phyloP scores from a whole-genome alignment of 2,329 filamentous ascomycete species.

The Colletotrichum sp. region DNA sequence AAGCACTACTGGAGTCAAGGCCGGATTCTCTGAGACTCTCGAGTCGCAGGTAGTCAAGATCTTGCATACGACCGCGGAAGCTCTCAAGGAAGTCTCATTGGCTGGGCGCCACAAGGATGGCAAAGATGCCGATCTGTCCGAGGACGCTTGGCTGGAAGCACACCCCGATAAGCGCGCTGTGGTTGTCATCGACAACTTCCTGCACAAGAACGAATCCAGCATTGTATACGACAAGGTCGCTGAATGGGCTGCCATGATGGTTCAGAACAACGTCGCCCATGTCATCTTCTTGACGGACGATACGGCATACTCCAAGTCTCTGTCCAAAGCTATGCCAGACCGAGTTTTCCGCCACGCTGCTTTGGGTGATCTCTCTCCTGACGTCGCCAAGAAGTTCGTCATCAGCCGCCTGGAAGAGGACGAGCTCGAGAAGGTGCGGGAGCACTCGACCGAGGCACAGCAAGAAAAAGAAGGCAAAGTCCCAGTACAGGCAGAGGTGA shows the following conservation, averaged over 20 bases:
- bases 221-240: constrained; percentile 81
- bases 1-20: constrained; percentile 91
- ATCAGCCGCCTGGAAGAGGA: constrained; percentile 74
- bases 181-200: constrained; percentile 89
- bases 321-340: constrained; percentile 87
- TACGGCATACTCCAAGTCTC: constrained; percentile 83
- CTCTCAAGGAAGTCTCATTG: constrained; percentile 79
- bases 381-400: constrained; percentile 90
- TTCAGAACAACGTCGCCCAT: constrained; percentile 88
- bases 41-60: constrained; percentile 92
- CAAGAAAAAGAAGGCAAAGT: constrained; percentile 30
- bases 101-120: constrained; percentile 73
- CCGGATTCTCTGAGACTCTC: constrained; percentile 90
- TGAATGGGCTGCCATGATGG: constrained; percentile 88
- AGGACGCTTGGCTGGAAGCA: constrained; percentile 88
- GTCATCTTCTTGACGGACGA: constrained; percentile 95
- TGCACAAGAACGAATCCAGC: constrained; percentile 74
- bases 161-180: constrained; percentile 85
- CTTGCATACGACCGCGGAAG: constrained; percentile 79
- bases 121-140: constrained; percentile 72
- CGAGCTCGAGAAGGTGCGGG: constrained; percentile 26
- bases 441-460: constrained; percentile 26
- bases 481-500: constrained; percentile 25
- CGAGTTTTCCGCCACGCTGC: constrained; percentile 87
- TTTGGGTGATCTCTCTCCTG: constrained; percentile 83